Evolutionary conservation across 78 protist species (phyloP).

Genomic region (Dictyostelium capitatum): DNA sequence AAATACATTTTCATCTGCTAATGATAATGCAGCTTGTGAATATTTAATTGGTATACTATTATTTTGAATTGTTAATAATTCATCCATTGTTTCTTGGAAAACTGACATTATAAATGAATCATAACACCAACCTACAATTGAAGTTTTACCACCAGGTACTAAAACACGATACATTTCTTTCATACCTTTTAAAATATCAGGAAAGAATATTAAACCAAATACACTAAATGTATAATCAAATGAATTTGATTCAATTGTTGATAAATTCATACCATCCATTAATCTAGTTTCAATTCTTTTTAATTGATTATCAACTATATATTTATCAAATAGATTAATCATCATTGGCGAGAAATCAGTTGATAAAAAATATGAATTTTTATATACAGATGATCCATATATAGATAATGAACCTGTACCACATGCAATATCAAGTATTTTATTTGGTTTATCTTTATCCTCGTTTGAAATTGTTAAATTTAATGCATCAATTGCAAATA

Average conservation of each 20-base stretch:
- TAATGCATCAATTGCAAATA: background rate
- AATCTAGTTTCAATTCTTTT: conserved; percentile 15
- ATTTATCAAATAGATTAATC: background rate
- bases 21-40: background rate
- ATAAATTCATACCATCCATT: conserved; percentile 42
- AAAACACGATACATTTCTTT: conserved; percentile 41
- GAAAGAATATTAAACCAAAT: conserved; percentile 39
- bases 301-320: background rate
- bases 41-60: background rate
- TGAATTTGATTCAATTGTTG: background rate
- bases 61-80: background rate
- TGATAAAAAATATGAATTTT: background rate
- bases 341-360: conserved; percentile 23
- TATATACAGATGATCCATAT: background rate
- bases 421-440: conserved; percentile 34
- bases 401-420: conserved; percentile 53
- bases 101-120: background rate
- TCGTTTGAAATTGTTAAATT: background rate
- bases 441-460: background rate
- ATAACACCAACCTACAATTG: background rate
- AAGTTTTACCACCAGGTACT: conserved; percentile 21
- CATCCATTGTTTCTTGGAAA: background rate
- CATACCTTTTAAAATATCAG: conserved; percentile 1
- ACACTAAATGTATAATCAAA: conserved; percentile 24
- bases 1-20: background rate